Evolutionary conservation across 257 asterid species (phyloP).

Genomic region (Gentiana dahurica): DNA sequence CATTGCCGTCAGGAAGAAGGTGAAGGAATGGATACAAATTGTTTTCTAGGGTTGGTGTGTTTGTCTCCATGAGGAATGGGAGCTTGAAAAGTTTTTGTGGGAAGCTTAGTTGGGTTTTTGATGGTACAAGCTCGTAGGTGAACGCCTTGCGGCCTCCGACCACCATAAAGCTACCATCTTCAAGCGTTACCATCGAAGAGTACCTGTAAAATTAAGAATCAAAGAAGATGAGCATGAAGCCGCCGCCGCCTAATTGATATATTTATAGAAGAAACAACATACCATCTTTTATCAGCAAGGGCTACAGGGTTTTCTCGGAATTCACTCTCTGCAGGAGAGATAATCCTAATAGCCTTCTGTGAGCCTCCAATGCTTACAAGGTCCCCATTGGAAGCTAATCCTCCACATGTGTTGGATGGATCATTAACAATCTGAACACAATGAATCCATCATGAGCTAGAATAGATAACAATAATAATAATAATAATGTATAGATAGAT

Average conservation of each 20-base stretch:
- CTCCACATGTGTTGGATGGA: conserved; percentile 97
- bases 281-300: conserved; percentile 54
- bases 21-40: conserved; percentile 61
- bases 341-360: conserved; percentile 30
- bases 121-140: conserved; percentile 49
- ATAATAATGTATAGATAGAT: too few relatives aligned
- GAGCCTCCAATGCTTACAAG: conserved; percentile 70
- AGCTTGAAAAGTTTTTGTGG: conserved; percentile 19
- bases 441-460: too few relatives aligned
- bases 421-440: conserved; percentile 35
- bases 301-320: conserved; percentile 42
- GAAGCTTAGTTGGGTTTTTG: conserved; percentile 21
- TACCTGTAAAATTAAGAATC: conserved; percentile 34
- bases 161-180: conserved; percentile 30
- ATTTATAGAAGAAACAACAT: background rate
- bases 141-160: conserved; percentile 39
- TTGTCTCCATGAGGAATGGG: conserved; percentile 37
- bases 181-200: conserved; percentile 42
- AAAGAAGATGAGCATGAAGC: background rate
- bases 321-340: conserved; percentile 19
- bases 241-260: background rate
- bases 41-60: conserved; percentile 19
- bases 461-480: too few relatives aligned
- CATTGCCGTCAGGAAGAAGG: conserved; percentile 52
- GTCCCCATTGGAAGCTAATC: conserved; percentile 41